Conservation (phyloP, 176 grass and related monocot species). For the Alloteropsis semialata region DNA sequence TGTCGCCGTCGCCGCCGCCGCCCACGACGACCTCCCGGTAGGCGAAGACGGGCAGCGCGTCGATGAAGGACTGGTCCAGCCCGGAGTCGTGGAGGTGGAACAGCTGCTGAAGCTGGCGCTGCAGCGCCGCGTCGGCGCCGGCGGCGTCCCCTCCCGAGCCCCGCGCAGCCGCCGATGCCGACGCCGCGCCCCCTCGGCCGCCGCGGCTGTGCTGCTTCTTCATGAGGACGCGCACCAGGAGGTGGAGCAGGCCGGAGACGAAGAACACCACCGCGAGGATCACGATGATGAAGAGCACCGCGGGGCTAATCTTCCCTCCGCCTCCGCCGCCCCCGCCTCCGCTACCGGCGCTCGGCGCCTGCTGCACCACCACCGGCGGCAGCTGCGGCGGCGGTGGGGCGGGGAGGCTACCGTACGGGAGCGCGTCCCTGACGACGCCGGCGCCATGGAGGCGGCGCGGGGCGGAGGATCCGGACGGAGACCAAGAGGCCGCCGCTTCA, state of each 20-base stretch:
- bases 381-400: neutral
- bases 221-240: constrained; percentile 67
- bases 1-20: constrained; percentile 49
- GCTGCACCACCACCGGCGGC: neutral
- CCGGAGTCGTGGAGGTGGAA: too few species aligned
- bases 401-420: constrained; percentile 26
- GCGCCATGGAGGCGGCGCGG: constrained; percentile 25
- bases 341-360: neutral
- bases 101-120: constrained; percentile 88
- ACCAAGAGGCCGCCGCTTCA: constrained; percentile 5
- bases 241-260: constrained; percentile 89
- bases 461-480: constrained; percentile 12
- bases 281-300: constrained; percentile 88
- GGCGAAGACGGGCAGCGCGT: constrained; percentile 83
- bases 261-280: constrained; percentile 89
- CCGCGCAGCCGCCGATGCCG: neutral
- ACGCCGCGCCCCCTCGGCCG: neutral
- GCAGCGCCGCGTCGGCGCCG: constrained; percentile 53
- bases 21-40: constrained; percentile 70
- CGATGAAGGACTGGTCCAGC: constrained; percentile 86
- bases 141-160: neutral
- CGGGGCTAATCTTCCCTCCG: constrained; percentile 74
- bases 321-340: neutral
- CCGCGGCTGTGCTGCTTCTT: constrained; percentile 62
- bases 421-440: constrained; percentile 32